Percentiles rank a stretch among this genome's conserved stretches.
Conservation (phyloP, 148 eudicot species). For the Rhododendron griersonianum region DNA sequence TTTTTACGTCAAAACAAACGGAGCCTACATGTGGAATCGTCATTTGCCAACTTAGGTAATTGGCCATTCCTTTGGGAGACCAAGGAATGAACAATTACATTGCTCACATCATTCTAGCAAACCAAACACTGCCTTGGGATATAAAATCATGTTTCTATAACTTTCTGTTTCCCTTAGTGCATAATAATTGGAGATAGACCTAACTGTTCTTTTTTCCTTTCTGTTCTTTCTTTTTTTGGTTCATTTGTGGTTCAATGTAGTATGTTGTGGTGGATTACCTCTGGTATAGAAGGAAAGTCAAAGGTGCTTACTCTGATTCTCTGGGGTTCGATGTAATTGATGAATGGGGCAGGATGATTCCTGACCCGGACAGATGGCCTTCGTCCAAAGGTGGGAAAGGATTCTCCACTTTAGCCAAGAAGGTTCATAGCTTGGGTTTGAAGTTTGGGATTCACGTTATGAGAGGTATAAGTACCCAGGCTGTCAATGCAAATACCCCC, state of each 20-base stretch:
- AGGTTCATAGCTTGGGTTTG: constrained; percentile 88
- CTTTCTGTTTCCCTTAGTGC: background rate
- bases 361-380: constrained; percentile 94
- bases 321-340: constrained; percentile 87
- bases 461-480: constrained; percentile 90
- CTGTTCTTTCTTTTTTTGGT: background rate
- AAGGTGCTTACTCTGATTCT: constrained; percentile 73
- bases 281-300: constrained; percentile 83
- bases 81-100: background rate
- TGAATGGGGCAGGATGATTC: constrained; percentile 95
- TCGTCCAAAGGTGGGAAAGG: constrained; percentile 83
- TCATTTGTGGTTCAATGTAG: constrained; percentile 33
- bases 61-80: background rate
- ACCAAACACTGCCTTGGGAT: background rate
- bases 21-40: background rate
- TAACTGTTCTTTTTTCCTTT: background rate
- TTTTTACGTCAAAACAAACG: too few relatives aligned
- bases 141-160: background rate
- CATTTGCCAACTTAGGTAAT: background rate
- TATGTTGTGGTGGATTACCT: constrained; percentile 97
- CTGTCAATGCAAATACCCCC: constrained; percentile 78
- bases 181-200: background rate
- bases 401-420: constrained; percentile 62
- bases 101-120: background rate
- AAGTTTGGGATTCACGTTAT: constrained; percentile 98